phyloP scores from a whole-genome alignment of 768 basidiomycete genomes.

The Boletus vinaceobasis region DNA sequence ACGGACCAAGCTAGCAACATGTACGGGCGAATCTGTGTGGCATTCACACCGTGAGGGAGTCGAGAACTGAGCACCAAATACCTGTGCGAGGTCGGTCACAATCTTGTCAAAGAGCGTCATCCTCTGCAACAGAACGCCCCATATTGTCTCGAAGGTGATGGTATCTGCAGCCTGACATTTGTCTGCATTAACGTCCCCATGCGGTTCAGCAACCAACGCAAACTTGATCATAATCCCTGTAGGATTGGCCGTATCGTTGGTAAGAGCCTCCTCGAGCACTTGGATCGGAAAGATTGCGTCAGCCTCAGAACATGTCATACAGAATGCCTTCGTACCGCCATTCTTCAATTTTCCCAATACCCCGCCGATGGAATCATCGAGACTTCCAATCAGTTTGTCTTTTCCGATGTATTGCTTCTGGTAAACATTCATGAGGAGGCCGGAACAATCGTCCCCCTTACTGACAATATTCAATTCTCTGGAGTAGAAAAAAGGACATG shows the following conservation, averaged over 20 bases:
- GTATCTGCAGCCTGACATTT: conserved; percentile 15
- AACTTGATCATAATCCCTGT: conserved; percentile 15
- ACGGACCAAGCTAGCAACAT: conserved; percentile 20
- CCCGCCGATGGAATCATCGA: conserved; percentile 8
- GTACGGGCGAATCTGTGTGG: conserved; percentile 17
- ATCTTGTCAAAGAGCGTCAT: conserved; percentile 11
- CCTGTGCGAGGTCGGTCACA: conserved; percentile 13
- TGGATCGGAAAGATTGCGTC: not conserved
- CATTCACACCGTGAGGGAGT: not conserved
- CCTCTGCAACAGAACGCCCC: conserved; percentile 11
- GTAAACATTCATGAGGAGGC: conserved; percentile 11
- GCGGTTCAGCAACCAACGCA: not conserved
- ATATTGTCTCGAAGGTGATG: conserved; percentile 17
- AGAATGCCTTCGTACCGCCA: conserved; percentile 8
- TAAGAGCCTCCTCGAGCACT: conserved; percentile 17
- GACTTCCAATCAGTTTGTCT: conserved; percentile 8
- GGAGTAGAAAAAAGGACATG: not conserved
- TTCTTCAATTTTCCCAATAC: conserved; percentile 9
- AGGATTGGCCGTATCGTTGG: not conserved
- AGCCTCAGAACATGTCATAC: not conserved
- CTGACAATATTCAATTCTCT: conserved; percentile 2
- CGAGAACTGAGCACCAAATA: not conserved
- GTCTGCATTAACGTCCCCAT: not conserved
- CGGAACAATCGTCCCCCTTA: conserved; percentile 11
- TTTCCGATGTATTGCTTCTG: conserved; percentile 5